Conservation (phyloP, 176 grass and related monocot species). For the Canna indica region DNA sequence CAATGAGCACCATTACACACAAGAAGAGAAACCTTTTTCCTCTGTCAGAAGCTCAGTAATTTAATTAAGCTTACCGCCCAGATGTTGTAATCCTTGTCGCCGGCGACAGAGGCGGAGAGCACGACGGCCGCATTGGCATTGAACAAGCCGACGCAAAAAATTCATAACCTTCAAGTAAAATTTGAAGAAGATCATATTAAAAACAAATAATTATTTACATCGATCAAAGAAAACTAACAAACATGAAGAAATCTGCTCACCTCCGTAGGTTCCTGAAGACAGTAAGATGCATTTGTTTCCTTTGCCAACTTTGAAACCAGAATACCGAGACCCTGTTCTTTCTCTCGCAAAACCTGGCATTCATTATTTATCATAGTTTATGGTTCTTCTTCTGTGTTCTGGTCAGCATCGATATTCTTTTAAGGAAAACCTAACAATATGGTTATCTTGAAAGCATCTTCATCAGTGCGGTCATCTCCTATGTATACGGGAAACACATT, state of each 20-base stretch:
- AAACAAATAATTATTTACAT: background rate
- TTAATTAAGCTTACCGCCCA: conserved; percentile 51
- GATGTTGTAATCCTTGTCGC: conserved; percentile 37
- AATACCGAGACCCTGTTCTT: conserved; percentile 66
- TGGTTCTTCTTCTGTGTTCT: background rate
- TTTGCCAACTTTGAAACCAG: conserved; percentile 77
- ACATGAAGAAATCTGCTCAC: conserved; percentile 3
- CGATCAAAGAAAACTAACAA: too few relatives aligned
- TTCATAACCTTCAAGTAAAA: background rate
- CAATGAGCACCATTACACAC: too few relatives aligned
- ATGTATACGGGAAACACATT: conserved; percentile 74
- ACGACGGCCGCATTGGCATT: conserved; percentile 21
- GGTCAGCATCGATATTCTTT: background rate
- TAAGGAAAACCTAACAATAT: background rate
- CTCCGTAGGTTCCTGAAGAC: conserved; percentile 66
- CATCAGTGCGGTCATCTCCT: conserved; percentile 88
- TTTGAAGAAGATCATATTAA: background rate
- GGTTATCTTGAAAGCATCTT: conserved; percentile 85
- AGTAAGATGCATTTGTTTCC: conserved; percentile 69
- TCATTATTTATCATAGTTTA: background rate
- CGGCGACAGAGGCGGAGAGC: background rate
- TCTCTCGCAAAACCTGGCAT: conserved; percentile 38
- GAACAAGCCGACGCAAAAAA: background rate
- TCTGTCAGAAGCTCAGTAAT: background rate
- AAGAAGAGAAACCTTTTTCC: background rate